These are phyloP conservation scores for Sphaerostilbella broomeana DNA, from an alignment of 2,329 filamentous ascomycete species.

Conservation along the genomic window DNA sequence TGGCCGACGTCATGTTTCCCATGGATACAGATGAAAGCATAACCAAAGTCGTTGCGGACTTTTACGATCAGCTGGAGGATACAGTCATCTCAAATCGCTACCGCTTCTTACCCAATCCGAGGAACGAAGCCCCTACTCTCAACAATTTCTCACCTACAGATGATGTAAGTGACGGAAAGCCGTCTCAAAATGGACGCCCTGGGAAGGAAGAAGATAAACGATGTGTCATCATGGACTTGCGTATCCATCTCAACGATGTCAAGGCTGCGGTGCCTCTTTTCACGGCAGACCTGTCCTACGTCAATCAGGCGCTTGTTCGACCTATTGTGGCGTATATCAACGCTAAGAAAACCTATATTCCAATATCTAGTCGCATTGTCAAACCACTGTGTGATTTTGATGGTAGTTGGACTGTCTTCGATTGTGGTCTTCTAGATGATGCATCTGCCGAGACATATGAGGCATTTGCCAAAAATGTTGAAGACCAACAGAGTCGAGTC, in stretches of 20 bases:
- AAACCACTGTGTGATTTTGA: conserved; percentile 87
- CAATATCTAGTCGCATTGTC: conserved; percentile 88
- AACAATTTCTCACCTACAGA: conserved; percentile 26
- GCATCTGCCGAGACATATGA: conserved; percentile 89
- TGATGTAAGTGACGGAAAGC: conserved; percentile 16
- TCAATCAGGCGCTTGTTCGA: conserved; percentile 89
- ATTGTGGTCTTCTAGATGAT: conserved; percentile 91
- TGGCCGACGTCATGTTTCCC: conserved; percentile 92
- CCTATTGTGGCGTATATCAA: conserved; percentile 99
- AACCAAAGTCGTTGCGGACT: conserved; percentile 90
- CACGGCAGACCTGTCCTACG: conserved; percentile 83
- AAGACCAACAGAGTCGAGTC: conserved; percentile 79
- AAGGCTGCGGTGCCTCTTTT: conserved; percentile 90
- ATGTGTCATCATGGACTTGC: conserved; percentile 87
- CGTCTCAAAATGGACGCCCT: conserved; percentile 8
- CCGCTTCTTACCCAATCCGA: conserved; percentile 47
- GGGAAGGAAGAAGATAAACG: conserved; percentile 56
- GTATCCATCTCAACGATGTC: conserved; percentile 92
- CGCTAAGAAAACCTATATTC: conserved; percentile 88
- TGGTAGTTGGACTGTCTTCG: conserved; percentile 89
- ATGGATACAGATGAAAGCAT: conserved; percentile 82
- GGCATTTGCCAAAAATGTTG: conserved; percentile 86
- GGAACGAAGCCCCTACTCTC: conserved; percentile 23
- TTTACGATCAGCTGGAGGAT: conserved; percentile 93
- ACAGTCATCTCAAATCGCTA: conserved; percentile 76